Percentiles rank a stretch among this genome's conserved stretches.
Conservation (phyloP, 2,329 filamentous ascomycete species). For the Sphaerulina musiva region DNA sequence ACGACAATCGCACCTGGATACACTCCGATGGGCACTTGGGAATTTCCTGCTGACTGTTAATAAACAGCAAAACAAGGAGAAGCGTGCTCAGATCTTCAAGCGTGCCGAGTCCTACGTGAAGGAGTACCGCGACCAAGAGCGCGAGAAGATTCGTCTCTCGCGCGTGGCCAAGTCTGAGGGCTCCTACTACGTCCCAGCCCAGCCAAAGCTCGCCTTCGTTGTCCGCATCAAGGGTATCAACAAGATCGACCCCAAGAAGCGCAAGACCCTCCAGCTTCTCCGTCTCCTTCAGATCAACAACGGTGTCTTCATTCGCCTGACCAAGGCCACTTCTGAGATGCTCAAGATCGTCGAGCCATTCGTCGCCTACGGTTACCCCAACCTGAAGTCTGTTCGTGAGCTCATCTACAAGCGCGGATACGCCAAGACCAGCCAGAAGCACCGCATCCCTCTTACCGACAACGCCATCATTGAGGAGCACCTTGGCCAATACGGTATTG, state of each 20-base stretch:
- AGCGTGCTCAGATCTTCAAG: slow-evolving; percentile 98
- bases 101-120: slow-evolving; percentile 99
- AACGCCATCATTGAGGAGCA: slow-evolving; percentile 95
- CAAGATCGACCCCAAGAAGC: slow-evolving; percentile 99
- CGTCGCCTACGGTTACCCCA: slow-evolving; percentile 98
- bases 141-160: slow-evolving; percentile 91
- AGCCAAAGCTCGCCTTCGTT: slow-evolving; percentile 95
- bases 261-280: slow-evolving; percentile 99
- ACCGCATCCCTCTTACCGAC: slow-evolving; percentile 92
- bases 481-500: slow-evolving; percentile 96
- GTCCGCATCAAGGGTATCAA: slow-evolving; percentile 99
- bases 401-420: slow-evolving; percentile 99
- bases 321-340: slow-evolving; percentile 97
- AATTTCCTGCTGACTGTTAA: slow-evolving; percentile 33
- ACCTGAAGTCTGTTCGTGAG: slow-evolving; percentile 98
- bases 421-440: slow-evolving; percentile 90
- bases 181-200: slow-evolving; percentile 87
- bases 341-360: slow-evolving; percentile 97
- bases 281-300: slow-evolving; percentile 99
- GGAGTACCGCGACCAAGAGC: slow-evolving; percentile 98
- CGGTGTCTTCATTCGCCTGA: slow-evolving; percentile 94
- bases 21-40: slow-evolving; percentile 9
- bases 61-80: slow-evolving; percentile 89
- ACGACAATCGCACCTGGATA: slow-evolving; percentile 36
- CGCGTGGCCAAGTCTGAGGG: slow-evolving; percentile 87